Evolutionary conservation across 371 early-diverging fungal genomes (phyloP).

Genomic region (Mortierella sp.): DNA sequence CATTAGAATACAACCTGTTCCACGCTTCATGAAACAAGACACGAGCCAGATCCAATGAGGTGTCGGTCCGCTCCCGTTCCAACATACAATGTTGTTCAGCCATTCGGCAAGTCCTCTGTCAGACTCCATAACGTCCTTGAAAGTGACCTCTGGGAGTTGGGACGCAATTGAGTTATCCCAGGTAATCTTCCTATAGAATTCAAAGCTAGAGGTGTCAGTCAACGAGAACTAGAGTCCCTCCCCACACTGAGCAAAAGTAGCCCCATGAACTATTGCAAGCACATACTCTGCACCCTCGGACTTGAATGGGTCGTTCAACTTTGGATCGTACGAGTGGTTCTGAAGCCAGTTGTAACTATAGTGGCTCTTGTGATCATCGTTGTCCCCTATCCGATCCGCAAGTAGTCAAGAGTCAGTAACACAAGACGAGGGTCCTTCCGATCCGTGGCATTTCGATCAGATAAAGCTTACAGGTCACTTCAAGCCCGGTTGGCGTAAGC

Average conservation of each 20-base stretch:
- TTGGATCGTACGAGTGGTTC: slow-evolving; percentile 79
- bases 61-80: too few relatives aligned
- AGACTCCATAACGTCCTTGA: slow-evolving; percentile 73
- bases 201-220: too few relatives aligned
- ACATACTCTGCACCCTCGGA: slow-evolving; percentile 47
- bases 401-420: too few relatives aligned
- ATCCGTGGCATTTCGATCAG: too few relatives aligned
- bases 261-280: too few relatives aligned
- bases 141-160: slow-evolving; percentile 60
- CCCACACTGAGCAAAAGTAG: too few relatives aligned
- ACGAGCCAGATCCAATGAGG: not conserved
- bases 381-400: slow-evolving; percentile 56
- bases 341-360: slow-evolving; percentile 77
- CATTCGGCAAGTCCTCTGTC: slow-evolving; percentile 79
- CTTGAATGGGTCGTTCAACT: slow-evolving; percentile 29
- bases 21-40: slow-evolving; percentile 5
- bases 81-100: slow-evolving; percentile 77
- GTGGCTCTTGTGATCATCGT: slow-evolving; percentile 68
- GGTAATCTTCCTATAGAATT: slow-evolving; percentile 42
- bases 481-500: slow-evolving; percentile 51
- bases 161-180: slow-evolving; percentile 58
- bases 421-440: too few relatives aligned
- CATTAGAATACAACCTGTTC: too few relatives aligned
- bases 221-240: too few relatives aligned
- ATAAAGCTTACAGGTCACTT: slow-evolving; percentile 51